phyloP scores from a whole-genome alignment of 306 rosid genomes.

The Mucuna pruriens region DNA sequence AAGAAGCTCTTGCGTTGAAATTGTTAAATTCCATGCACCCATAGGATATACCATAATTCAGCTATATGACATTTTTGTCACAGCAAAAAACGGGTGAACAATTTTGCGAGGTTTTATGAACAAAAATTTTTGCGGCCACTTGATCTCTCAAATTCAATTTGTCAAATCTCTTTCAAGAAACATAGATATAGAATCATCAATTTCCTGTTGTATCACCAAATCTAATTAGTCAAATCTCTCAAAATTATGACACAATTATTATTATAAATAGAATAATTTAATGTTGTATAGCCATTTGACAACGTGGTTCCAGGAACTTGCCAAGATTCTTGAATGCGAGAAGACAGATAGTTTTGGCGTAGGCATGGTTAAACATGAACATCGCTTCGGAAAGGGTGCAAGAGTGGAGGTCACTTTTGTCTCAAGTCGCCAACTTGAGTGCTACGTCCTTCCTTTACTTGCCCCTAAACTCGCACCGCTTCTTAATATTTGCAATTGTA shows the following conservation, averaged over 20 bases:
- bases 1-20: constrained; percentile 85
- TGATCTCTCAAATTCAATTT: background rate
- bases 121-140: constrained; percentile 18
- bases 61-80: background rate
- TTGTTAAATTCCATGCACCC: constrained; percentile 71
- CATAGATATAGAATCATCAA: background rate
- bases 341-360: background rate
- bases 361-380: background rate
- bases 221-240: too few species aligned
- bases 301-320: too few species aligned
- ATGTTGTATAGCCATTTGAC: too few species aligned
- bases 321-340: background rate
- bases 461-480: too few species aligned
- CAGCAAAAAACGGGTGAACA: background rate
- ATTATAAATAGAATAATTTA: background rate
- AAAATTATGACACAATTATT: too few species aligned
- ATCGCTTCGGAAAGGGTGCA: background rate
- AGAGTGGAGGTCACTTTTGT: background rate
- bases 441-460: too few species aligned
- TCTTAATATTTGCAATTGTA: too few species aligned
- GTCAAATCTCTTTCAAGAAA: background rate
- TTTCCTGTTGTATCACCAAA: too few species aligned
- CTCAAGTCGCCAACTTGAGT: background rate
- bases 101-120: background rate
- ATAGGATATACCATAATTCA: constrained; percentile 3